Percentiles rank a stretch among this genome's conserved stretches.
phyloP scores from a whole-genome alignment of 139 green algal genomes.

The Chlorella sp. region DNA sequence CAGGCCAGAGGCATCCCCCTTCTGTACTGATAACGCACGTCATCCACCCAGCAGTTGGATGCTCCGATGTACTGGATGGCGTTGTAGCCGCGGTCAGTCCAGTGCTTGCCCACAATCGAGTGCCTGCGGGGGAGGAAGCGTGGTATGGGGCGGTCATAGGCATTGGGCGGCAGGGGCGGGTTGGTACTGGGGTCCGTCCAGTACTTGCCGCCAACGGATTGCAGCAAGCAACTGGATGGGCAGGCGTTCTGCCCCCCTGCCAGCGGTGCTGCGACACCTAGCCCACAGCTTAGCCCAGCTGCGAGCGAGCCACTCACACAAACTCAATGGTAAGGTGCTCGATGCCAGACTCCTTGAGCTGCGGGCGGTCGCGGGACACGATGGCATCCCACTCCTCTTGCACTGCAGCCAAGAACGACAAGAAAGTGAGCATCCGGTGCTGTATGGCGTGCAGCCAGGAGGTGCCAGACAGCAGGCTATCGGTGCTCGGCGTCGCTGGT shows the following conservation, averaged over 20 bases:
- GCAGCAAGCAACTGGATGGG: too few relatives aligned
- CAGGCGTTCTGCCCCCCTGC: too few relatives aligned
- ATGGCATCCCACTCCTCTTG: background rate
- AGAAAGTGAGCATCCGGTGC: background rate
- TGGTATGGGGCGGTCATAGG: background rate
- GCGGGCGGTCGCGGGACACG: background rate
- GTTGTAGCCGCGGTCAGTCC: constrained; percentile 1
- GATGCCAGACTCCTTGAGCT: background rate
- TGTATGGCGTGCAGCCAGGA: background rate
- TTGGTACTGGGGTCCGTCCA: background rate
- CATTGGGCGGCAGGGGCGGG: background rate
- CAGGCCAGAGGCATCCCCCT: too few relatives aligned
- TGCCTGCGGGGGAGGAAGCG: background rate
- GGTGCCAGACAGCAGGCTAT: background rate
- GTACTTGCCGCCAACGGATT: background rate
- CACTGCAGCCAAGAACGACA: background rate
- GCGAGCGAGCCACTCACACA: background rate
- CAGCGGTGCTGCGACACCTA: too few relatives aligned
- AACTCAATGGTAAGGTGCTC: background rate
- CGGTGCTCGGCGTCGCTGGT: too few relatives aligned
- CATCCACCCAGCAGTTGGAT: background rate
- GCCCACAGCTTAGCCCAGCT: too few relatives aligned
- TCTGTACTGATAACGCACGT: too few relatives aligned
- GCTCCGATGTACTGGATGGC: background rate
- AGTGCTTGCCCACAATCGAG: background rate